These are phyloP conservation scores for Auriscalpium orientale DNA, from an alignment of 768 basidiomycete genomes.

Conservation along the genomic window DNA sequence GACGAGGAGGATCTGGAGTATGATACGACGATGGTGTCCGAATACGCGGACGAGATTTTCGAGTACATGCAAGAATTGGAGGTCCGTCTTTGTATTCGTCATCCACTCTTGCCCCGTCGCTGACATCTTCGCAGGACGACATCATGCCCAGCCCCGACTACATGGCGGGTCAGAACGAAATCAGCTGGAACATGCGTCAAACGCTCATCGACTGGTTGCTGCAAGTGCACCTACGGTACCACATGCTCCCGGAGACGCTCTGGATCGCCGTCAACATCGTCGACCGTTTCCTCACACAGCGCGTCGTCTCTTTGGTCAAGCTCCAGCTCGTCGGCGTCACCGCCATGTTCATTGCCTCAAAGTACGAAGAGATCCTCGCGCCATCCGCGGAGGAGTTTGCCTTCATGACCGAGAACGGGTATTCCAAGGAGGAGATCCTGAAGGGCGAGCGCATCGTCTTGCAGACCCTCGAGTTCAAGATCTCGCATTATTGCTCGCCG, in stretches of 20 bases:
- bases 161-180: slow-evolving; percentile 89
- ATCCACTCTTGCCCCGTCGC: slow-evolving; percentile 3
- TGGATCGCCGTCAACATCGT: slow-evolving; percentile 99
- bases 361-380: slow-evolving; percentile 98
- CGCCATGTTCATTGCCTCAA: slow-evolving; percentile 97
- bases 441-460: slow-evolving; percentile 97
- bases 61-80: slow-evolving; percentile 92
- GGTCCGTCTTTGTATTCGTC: slow-evolving; percentile 36
- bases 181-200: slow-evolving; percentile 91
- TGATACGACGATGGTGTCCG: slow-evolving; percentile 95
- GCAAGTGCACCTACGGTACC: slow-evolving; percentile 96
- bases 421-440: slow-evolving; percentile 90
- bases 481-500: slow-evolving; percentile 97
- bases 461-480: slow-evolving; percentile 88
- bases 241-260: slow-evolving; percentile 97
- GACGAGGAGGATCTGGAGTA: slow-evolving; percentile 67
- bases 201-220: slow-evolving; percentile 97
- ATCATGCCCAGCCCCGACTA: slow-evolving; percentile 91
- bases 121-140: slow-evolving; percentile 46
- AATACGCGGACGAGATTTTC: slow-evolving; percentile 98
- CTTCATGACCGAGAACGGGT: slow-evolving; percentile 94
- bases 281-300: slow-evolving; percentile 62
- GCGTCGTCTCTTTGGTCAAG: slow-evolving; percentile 73
- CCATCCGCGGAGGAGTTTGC: slow-evolving; percentile 98
- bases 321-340: slow-evolving; percentile 96